Evolutionary conservation across 768 basidiomycete species (phyloP).

Genomic region (Rhodotorula paludigena): DNA sequence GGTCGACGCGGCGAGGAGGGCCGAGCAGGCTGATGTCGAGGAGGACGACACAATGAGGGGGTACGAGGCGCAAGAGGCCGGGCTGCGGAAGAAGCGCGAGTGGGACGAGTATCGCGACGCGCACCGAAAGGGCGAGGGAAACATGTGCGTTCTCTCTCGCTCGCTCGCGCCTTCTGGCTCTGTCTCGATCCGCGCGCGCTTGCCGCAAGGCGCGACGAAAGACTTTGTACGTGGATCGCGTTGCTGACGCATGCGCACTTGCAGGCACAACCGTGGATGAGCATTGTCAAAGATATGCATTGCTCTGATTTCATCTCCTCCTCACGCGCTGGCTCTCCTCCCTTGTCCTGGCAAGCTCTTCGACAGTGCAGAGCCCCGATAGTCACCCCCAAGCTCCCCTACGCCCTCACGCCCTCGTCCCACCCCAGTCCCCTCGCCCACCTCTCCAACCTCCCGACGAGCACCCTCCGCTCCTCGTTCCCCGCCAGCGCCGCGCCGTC

Average conservation of each 20-base stretch:
- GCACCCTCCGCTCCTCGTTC: slow-evolving; percentile 65
- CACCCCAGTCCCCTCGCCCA: slow-evolving; percentile 72
- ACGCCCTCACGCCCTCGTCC: slow-evolving; percentile 44
- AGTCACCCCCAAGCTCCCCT: no score
- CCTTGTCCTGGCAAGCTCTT: no score
- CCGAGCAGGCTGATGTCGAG: slow-evolving; percentile 56
- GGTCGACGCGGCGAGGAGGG: slow-evolving; percentile 41
- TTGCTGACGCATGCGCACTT: neutral
- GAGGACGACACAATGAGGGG: slow-evolving; percentile 59
- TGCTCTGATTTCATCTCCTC: no score
- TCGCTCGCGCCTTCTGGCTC: neutral
- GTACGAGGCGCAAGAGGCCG: slow-evolving; percentile 69
- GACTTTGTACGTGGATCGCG: no score
- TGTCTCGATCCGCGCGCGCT: neutral
- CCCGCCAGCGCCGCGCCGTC: slow-evolving; percentile 58
- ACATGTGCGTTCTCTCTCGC: slow-evolving; percentile 50
- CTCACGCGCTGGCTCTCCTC: no score
- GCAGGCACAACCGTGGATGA: slow-evolving; percentile 17
- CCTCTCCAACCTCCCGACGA: slow-evolving; percentile 82
- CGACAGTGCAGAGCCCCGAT: no score
- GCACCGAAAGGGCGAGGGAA: slow-evolving; percentile 86
- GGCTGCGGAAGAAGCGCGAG: slow-evolving; percentile 63
- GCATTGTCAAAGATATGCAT: no score
- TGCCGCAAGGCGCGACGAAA: neutral
- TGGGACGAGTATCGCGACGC: slow-evolving; percentile 85